These are phyloP conservation scores for Cynanchum wilfordii DNA, from an alignment of 257 asterid species.

Conservation along the genomic window DNA sequence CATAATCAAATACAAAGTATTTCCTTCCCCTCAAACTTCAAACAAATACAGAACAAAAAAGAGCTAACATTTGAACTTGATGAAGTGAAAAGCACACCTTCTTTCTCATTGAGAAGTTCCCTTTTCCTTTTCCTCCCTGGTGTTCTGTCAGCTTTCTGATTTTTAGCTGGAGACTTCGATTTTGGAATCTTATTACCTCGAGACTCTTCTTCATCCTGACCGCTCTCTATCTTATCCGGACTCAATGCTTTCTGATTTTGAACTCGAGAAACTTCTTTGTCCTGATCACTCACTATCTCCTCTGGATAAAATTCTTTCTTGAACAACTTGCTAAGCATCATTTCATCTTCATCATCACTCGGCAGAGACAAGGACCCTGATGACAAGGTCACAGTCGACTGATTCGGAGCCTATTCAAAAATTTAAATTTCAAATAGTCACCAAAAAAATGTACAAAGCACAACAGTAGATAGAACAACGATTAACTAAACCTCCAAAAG, in stretches of 20 bases:
- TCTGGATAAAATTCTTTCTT: constrained; percentile 25
- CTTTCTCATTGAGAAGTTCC: constrained; percentile 25
- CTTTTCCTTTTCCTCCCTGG: constrained; percentile 33
- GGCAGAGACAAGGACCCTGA: constrained; percentile 51
- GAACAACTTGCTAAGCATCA: constrained; percentile 46
- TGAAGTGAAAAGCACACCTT: constrained; percentile 21
- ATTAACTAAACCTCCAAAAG: constrained; percentile 1
- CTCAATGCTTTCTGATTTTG: constrained; percentile 8
- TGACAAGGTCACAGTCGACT: constrained; percentile 37
- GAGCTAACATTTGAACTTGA: neutral
- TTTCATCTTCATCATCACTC: constrained; percentile 52
- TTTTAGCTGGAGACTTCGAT: constrained; percentile 34
- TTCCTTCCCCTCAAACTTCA: neutral
- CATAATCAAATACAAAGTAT: neutral
- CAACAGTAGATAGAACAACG: neutral
- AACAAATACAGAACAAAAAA: neutral
- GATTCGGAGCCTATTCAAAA: constrained; percentile 39
- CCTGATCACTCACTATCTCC: constrained; percentile 19
- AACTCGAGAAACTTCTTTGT: constrained; percentile 18
- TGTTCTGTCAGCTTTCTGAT: constrained; percentile 26
- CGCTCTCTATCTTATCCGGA: constrained; percentile 4
- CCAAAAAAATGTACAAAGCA: constrained; percentile 2
- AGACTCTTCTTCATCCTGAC: constrained; percentile 25
- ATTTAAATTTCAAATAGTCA: constrained; percentile 17
- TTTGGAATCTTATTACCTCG: constrained; percentile 21